A percentile compares a stretch with the other conserved stretches of the same genome.
phyloP scores from a whole-genome alignment of 257 asterid species.

The Nyctanthes arbortristis region DNA sequence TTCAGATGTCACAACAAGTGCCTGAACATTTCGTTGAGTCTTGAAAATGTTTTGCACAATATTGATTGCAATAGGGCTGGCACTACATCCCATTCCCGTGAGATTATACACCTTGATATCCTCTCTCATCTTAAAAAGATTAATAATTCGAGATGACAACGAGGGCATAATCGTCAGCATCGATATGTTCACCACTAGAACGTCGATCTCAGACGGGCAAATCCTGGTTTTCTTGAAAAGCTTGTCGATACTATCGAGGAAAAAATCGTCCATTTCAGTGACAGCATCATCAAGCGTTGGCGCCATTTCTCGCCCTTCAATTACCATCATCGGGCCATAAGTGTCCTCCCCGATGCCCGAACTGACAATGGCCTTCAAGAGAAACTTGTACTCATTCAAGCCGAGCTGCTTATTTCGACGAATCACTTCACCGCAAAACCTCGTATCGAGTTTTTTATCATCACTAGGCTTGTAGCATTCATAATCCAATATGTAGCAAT shows the following conservation, averaged over 20 bases:
- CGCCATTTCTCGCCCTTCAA: conserved; percentile 55
- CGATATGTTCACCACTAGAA: conserved; percentile 73
- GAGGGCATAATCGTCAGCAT: conserved; percentile 73
- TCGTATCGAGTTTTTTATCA: conserved; percentile 57
- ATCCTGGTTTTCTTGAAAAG: conserved; percentile 46
- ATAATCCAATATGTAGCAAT: conserved; percentile 75
- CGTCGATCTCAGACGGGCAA: conserved; percentile 60
- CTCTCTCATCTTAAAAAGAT: conserved; percentile 54
- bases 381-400: conserved; percentile 65
- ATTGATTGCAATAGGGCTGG: conserved; percentile 64
- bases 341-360: conserved; percentile 96
- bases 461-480: conserved; percentile 63
- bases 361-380: conserved; percentile 74
- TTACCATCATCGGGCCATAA: conserved; percentile 72
- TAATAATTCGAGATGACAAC: conserved; percentile 56
- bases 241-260: conserved; percentile 43
- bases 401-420: conserved; percentile 77
- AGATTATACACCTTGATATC: conserved; percentile 74
- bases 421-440: conserved; percentile 59
- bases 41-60: conserved; percentile 53
- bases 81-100: conserved; percentile 95
- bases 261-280: conserved; percentile 78
- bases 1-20: conserved; percentile 77
- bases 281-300: conserved; percentile 59
- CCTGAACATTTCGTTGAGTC: conserved; percentile 34